A percentile compares a stretch with the other conserved stretches of the same genome.
Conservation (phyloP, 768 basidiomycete genomes). For the Dioszegia aurantiaca region DNA sequence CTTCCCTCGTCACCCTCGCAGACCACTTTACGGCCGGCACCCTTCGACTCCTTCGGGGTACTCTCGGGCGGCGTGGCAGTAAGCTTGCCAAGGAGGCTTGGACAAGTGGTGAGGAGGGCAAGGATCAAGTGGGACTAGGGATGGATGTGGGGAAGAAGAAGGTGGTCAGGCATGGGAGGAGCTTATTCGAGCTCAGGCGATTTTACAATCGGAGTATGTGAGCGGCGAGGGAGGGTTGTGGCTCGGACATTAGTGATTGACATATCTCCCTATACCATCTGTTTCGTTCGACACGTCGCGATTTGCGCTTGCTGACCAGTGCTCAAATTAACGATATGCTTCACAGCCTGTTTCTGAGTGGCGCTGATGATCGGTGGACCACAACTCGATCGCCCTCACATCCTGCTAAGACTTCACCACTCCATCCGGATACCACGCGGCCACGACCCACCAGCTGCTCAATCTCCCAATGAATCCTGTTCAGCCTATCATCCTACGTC, state of each 20-base stretch:
- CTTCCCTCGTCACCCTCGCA: neutral
- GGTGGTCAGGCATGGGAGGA: neutral
- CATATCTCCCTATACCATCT: too few species aligned
- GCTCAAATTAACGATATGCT: too few species aligned
- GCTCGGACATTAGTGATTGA: neutral
- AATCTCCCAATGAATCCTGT: too few species aligned
- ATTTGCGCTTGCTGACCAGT: too few species aligned
- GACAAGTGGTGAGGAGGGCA: neutral
- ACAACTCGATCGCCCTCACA: too few species aligned
- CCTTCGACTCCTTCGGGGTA: conserved; percentile 1
- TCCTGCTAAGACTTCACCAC: too few species aligned
- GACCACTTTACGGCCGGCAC: conserved; percentile 1
- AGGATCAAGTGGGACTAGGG: neutral
- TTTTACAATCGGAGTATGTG: conserved; percentile 16
- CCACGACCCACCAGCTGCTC: too few species aligned
- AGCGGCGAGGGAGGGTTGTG: neutral
- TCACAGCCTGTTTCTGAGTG: too few species aligned
- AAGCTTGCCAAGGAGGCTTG: neutral
- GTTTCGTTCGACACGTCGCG: too few species aligned
- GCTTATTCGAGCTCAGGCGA: conserved; percentile 7
- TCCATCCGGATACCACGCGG: too few species aligned
- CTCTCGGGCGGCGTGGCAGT: neutral
- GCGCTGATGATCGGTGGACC: too few species aligned
- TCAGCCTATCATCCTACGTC: too few species aligned
- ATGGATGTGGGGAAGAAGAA: neutral